Evolutionary conservation across 2,329 filamentous ascomycete genomes (phyloP).

Genomic region (Fusarium sterilihyphosum): DNA sequence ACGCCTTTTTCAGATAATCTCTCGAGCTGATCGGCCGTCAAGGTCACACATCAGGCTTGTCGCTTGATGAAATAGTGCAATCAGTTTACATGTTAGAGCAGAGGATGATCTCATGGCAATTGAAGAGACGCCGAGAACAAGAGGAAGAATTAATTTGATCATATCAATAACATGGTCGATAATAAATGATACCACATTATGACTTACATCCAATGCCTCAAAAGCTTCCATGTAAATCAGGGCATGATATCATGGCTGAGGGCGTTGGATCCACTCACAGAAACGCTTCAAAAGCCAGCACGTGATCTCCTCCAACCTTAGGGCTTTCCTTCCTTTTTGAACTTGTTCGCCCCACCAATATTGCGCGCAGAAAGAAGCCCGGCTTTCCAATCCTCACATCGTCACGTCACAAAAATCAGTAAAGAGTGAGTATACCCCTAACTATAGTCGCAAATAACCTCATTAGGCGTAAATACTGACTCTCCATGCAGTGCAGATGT

Average conservation of each 20-base stretch:
- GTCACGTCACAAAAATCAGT: conserved; percentile 62
- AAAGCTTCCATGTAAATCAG: neutral
- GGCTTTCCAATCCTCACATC: conserved; percentile 53
- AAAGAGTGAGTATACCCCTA: conserved; percentile 64
- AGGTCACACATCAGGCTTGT: conserved; percentile 47
- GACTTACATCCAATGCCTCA: neutral
- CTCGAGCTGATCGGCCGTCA: conserved; percentile 26
- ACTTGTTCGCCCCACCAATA: conserved; percentile 56
- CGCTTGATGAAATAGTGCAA: conserved; percentile 47
- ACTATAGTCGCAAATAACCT: conserved; percentile 13
- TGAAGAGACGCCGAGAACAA: neutral
- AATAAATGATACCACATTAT: neutral
- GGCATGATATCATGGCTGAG: conserved; percentile 22
- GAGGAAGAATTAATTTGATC: neutral
- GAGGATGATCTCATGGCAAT: conserved; percentile 49
- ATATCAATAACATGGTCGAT: neutral
- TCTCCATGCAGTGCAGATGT: conserved; percentile 82
- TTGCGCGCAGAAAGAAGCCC: conserved; percentile 50
- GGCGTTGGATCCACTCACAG: conserved; percentile 4
- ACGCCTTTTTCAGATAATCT: neutral
- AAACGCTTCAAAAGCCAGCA: conserved; percentile 8
- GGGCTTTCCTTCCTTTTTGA: conserved; percentile 48
- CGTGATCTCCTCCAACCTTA: conserved; percentile 48
- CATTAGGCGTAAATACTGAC: conserved; percentile 38
- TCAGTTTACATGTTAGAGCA: conserved; percentile 54